These are phyloP conservation scores for Mycena haematopus DNA, from an alignment of 768 basidiomycete genomes.

Conservation along the genomic window DNA sequence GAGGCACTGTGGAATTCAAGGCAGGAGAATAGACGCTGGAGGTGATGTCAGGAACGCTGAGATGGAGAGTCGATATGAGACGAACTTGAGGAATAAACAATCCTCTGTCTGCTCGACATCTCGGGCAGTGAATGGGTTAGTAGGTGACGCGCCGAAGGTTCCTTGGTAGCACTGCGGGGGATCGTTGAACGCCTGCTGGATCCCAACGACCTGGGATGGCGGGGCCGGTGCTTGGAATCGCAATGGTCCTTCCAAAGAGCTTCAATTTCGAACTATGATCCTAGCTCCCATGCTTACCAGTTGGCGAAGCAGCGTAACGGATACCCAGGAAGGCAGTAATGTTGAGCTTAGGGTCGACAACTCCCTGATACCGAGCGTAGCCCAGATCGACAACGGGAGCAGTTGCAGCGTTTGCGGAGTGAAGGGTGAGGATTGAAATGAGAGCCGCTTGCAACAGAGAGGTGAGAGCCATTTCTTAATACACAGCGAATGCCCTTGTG, in stretches of 20 bases:
- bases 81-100: constrained; percentile 40
- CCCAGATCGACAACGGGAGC: too few species aligned
- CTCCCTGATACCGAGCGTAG: too few species aligned
- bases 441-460: too few species aligned
- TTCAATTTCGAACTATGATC: neutral
- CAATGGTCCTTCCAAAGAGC: constrained; percentile 7
- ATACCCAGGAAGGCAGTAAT: too few species aligned
- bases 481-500: too few species aligned
- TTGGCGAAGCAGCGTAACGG: constrained; percentile 43
- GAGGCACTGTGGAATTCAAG: neutral
- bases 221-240: constrained; percentile 13
- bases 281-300: constrained; percentile 28
- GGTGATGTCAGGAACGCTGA: neutral
- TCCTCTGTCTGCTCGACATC: constrained; percentile 34
- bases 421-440: too few species aligned
- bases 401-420: too few species aligned
- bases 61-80: neutral
- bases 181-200: constrained; percentile 11
- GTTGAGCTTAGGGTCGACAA: too few species aligned
- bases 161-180: constrained; percentile 18
- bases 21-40: constrained; percentile 24
- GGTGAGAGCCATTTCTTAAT: too few species aligned
- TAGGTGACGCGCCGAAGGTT: neutral
- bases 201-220: constrained; percentile 8
- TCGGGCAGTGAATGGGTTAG: constrained; percentile 13